Percentiles rank a stretch among this genome's conserved stretches.
Evolutionary conservation across 768 basidiomycete species (phyloP).

Genomic region (Candolleomyces aberdarensis): DNA sequence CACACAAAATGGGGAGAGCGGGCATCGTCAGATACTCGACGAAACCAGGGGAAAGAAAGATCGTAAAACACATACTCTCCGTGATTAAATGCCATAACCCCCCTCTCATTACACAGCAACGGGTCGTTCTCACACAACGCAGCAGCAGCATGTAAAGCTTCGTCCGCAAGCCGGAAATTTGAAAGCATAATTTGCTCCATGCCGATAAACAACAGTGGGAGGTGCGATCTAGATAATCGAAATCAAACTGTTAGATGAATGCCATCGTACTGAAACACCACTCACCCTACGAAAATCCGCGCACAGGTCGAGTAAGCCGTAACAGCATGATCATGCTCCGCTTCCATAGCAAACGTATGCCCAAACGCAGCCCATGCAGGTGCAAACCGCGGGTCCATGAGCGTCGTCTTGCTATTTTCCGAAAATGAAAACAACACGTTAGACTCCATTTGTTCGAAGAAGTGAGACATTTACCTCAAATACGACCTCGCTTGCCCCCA

Average conservation of each 20-base stretch:
- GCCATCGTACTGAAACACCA: not conserved
- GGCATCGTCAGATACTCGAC: not conserved
- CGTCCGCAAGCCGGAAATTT: conserved; percentile 78
- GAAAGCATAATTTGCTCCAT: conserved; percentile 97
- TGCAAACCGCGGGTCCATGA: conserved; percentile 95
- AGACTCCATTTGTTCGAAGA: not conserved
- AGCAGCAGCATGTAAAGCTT: conserved; percentile 81
- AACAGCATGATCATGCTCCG: conserved; percentile 97
- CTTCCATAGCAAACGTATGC: conserved; percentile 95
- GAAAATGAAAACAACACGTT: not conserved
- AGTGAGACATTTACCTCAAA: conserved; percentile 62
- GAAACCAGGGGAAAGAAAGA: not conserved
- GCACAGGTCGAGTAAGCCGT: conserved; percentile 98
- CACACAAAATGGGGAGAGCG: too few relatives aligned
- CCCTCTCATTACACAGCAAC: conserved; percentile 86
- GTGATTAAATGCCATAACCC: conserved; percentile 88
- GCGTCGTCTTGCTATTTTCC: conserved; percentile 76
- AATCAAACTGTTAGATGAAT: not conserved
- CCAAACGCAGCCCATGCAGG: conserved; percentile 98
- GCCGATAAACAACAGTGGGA: conserved; percentile 93
- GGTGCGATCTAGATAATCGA: conserved; percentile 66
- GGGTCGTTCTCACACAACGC: conserved; percentile 86
- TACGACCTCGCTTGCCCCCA: conserved; percentile 93
- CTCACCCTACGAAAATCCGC: conserved; percentile 90
- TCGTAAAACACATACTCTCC: conserved; percentile 54